Evolutionary conservation across 495 filamentous ascomycete genomes (phyloP).

Genomic region (Penicillium canariense): DNA sequence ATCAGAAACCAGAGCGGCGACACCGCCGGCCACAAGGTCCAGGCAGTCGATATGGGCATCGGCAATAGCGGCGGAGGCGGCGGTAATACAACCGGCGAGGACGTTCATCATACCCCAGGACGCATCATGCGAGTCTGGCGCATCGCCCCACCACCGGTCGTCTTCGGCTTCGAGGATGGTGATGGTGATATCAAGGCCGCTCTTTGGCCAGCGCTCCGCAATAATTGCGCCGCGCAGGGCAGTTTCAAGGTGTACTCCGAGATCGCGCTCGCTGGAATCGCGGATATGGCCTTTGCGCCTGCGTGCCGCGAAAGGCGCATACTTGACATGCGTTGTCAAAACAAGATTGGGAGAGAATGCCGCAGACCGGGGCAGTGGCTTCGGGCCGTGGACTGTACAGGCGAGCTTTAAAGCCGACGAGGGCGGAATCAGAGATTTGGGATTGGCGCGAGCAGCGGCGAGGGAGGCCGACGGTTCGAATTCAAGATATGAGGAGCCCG

Average conservation of each 20-base stretch:
- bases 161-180: constrained; percentile 91
- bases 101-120: constrained; percentile 86
- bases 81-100: constrained; percentile 87
- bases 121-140: constrained; percentile 43
- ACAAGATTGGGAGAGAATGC: constrained; percentile 88
- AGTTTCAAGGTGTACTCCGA: constrained; percentile 86
- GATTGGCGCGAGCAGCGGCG: constrained; percentile 45
- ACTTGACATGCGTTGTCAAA: constrained; percentile 89
- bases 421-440: constrained; percentile 46
- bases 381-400: constrained; percentile 89
- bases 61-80: constrained; percentile 89
- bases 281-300: constrained; percentile 83
- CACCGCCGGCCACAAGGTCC: constrained; percentile 84
- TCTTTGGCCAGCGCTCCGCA: constrained; percentile 94
- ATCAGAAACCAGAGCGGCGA: constrained; percentile 71
- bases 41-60: constrained; percentile 97
- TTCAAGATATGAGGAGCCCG: constrained; percentile 92
- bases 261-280: constrained; percentile 81
- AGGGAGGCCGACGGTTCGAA: constrained; percentile 60
- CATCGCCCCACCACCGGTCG: constrained; percentile 61
- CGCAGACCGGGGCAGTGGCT: constrained; percentile 83
- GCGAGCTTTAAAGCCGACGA: constrained; percentile 78
- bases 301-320: constrained; percentile 86
- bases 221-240: constrained; percentile 87
- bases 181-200: constrained; percentile 85